Base-by-base conservation (phyloP, 306 rosid species). In the Vigna nakashimae region DNA sequence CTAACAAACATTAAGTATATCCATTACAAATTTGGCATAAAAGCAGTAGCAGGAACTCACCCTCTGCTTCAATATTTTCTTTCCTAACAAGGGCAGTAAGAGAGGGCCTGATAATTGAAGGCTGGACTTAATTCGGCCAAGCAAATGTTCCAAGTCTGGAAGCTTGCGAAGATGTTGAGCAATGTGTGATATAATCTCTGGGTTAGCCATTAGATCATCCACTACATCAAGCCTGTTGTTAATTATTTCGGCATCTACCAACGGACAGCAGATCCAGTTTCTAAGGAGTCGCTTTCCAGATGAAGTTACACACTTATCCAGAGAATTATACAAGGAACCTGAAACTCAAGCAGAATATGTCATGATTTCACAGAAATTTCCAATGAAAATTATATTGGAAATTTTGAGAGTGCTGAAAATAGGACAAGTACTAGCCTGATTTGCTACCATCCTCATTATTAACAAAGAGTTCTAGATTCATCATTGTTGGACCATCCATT, bases 401-500 rank as follows among this genome's bases (percentile, higher is more conserved):
- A 45, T 4, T 20, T 65, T 69, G 42, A 64, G 13, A 40, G 69
- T 70, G 64, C 69, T 79, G 64, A 45, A 45, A 55, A 58, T 6
- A 86, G 74, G 81, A 79, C 59, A 62, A 63, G 70, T n/a, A 80
- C 95, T 80, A 84, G 81, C 98, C 97, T 84, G 93, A 84, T 77
- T 82, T 82, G 49, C 97, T 91, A 79, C 97, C 98, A 75, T 94
- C 97, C 30, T 87, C 97, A 70, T 82, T 94, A 82, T 94, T 94
- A 65, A 79, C 85, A 83, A 94, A 94, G 57, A 94, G 88, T 87
- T 94, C 98, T 65, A 94, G 93, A 89, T 94, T 94, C 65, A 88
- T 81, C 84, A 92, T 87, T 20, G 98, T 94, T 73, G 93, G 97
- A 65, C 98, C 98, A 84, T 94, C 98, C 92, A 94, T 92, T 90